phyloP scores from a whole-genome alignment of 2,329 filamentous ascomycete genomes.

The Cladorrhinum sp. region DNA sequence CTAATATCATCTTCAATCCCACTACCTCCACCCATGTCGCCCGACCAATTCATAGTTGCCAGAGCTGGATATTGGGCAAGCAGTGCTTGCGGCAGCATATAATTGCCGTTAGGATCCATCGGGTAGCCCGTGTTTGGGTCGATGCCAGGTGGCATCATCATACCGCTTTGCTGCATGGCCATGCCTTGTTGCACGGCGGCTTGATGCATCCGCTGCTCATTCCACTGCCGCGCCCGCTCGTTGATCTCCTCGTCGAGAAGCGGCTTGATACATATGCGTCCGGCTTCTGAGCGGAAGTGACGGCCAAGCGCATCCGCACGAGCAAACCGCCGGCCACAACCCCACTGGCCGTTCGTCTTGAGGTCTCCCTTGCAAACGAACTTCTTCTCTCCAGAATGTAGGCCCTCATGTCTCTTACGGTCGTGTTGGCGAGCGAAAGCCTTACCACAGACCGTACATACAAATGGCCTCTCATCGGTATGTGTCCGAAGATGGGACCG shows the following conservation, averaged over 20 bases:
- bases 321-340: conserved; percentile 88
- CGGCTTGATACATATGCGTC: conserved; percentile 95
- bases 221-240: conserved; percentile 72
- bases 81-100: conserved; percentile 79
- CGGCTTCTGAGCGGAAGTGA: conserved; percentile 94
- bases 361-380: conserved; percentile 94
- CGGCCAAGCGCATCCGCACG: conserved; percentile 91
- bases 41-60: conserved; percentile 81
- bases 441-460: conserved; percentile 95
- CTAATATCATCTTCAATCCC: conserved; percentile 73
- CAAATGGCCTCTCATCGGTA: conserved; percentile 94
- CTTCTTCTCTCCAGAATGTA: conserved; percentile 97
- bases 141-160: conserved; percentile 60
- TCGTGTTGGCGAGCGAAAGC: conserved; percentile 97
- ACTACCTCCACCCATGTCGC: conserved; percentile 67
- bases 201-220: conserved; percentile 67
- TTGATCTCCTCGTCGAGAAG: conserved; percentile 89
- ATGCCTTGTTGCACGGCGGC: conserved; percentile 57
- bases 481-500: conserved; percentile 94
- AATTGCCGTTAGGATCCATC: conserved; percentile 55
- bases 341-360: conserved; percentile 81
- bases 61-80: conserved; percentile 90
- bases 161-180: conserved; percentile 56
- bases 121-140: conserved; percentile 58
- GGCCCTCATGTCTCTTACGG: conserved; percentile 90